A percentile compares a stretch with the other conserved stretches of the same genome.
Evolutionary conservation across 2,329 filamentous ascomycete species (phyloP).

Genomic region (Penicillium sp.): DNA sequence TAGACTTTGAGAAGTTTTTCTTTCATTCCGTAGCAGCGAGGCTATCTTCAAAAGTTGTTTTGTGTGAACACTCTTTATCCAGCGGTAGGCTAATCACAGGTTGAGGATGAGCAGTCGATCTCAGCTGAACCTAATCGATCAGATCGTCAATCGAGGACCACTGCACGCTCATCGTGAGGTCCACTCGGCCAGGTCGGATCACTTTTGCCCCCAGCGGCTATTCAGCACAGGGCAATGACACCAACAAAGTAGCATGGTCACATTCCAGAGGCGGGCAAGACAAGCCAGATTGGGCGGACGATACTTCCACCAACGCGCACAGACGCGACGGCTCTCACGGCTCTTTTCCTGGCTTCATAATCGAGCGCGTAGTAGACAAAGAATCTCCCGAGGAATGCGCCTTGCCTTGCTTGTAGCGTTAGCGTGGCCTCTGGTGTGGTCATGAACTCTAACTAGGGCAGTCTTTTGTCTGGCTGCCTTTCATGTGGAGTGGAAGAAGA

Average conservation of each 20-base stretch:
- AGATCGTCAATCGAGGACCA: background rate
- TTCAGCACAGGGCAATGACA: background rate
- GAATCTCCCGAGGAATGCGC: background rate
- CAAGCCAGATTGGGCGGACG: background rate
- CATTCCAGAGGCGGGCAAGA: conserved; percentile 1
- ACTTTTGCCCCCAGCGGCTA: background rate
- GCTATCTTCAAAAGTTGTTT: background rate
- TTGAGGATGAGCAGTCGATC: background rate
- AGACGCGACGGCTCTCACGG: background rate
- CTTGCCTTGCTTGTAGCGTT: background rate
- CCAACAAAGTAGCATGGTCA: background rate
- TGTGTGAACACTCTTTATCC: background rate
- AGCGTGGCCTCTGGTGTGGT: background rate
- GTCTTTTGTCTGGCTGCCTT: background rate
- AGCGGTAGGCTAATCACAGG: background rate
- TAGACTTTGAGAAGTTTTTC: background rate
- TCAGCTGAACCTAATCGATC: background rate
- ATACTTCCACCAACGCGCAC: background rate
- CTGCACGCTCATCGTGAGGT: background rate
- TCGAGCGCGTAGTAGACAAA: background rate
- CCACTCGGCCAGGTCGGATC: background rate
- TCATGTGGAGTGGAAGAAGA: background rate
- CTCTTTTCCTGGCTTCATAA: background rate
- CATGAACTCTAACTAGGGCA: background rate
- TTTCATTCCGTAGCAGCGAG: no score